A percentile compares a stretch with the other conserved stretches of the same genome.
phyloP scores from a whole-genome alignment of 176 grass and related monocot species.

The Urochloa ruziziensis region DNA sequence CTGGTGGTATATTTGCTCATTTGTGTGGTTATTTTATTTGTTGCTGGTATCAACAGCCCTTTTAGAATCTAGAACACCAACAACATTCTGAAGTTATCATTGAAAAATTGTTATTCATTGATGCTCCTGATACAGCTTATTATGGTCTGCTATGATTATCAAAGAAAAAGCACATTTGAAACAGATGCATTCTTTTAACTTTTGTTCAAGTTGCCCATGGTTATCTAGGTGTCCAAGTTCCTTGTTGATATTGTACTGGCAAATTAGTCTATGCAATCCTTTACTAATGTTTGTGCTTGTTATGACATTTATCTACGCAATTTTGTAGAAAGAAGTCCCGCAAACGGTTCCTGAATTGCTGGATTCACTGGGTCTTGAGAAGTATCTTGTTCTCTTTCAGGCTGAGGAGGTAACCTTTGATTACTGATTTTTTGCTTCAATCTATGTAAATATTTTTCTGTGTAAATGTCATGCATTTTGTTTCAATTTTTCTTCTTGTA shows the following conservation, averaged over 20 bases:
- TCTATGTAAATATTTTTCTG: conserved; percentile 2
- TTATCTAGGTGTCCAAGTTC: conserved; percentile 7
- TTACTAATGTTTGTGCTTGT: not conserved
- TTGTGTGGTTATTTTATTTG: not conserved
- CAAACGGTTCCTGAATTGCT: conserved; percentile 67
- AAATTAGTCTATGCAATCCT: not conserved
- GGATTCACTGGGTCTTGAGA: conserved; percentile 71
- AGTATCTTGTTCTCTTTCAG: conserved; percentile 81
- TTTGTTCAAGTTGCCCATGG: not conserved
- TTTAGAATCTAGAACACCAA: not conserved
- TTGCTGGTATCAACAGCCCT: not conserved
- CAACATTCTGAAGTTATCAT: not conserved
- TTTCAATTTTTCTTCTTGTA: not conserved
- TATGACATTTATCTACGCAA: conserved; percentile 32
- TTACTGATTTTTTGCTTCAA: conserved; percentile 11
- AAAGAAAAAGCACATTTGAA: not conserved
- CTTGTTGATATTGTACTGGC: not conserved
- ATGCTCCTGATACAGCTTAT: not conserved
- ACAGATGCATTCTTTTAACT: not conserved
- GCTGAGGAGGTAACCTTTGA: conserved; percentile 79
- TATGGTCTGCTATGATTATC: not conserved
- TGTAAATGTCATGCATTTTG: not conserved
- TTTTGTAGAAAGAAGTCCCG: conserved; percentile 57
- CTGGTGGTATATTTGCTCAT: not conserved
- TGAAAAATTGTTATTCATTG: not conserved